Evolutionary conservation across 768 basidiomycete genomes (phyloP), one percentile per base, ranked within the genome.

Genomic region (Auricularia sp.): DNA sequence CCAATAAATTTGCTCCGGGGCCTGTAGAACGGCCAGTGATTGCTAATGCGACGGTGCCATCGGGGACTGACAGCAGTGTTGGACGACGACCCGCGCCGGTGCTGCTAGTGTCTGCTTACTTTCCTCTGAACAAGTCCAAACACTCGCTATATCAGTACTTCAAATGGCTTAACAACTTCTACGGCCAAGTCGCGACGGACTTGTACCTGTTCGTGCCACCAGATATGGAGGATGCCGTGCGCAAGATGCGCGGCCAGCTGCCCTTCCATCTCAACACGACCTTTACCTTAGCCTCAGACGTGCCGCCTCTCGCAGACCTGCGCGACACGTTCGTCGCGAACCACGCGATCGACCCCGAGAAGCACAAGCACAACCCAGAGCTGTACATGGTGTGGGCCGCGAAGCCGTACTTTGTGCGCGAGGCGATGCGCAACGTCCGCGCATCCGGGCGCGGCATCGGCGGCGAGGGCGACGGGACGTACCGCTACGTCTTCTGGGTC

Each of bases 401-500:
- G 0, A 85, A 85, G 68, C 77, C 83, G 8, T 84, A 77, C 70
- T 76, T 82, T 59, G 73, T 85, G 44, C 72, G 77, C 36, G 73
- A 79, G 47, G 83, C 78, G 47, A 5, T 66, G 79, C 3, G 67
- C 69, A 42, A 74, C 23, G 29, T 61, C 21, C 34, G 44, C n/a
- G 61, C 59, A 33, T 16, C 18, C 43, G 16, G 36, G 65, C n/a
- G 73, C 73, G 7, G 68, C 73, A 65, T 51, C 21, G 47, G 21
- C 47, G 18, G 21, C 18, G 47, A 51, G 47, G 21, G 21, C 21
- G 47, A 21, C 47, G 29, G 56, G 16, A 63, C 69, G 10, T 84
- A 81, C 65, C 78, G 81, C 29, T 85, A 82, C 71, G 81, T 77
- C 1, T 85, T 86, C 66, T 86, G 84, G 84, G 77, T 73, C 42